Percentiles rank a stretch among this genome's conserved stretches.
Conservation (phyloP, 2,329 filamentous ascomycete genomes). For the Aspergillus arachidicola region DNA sequence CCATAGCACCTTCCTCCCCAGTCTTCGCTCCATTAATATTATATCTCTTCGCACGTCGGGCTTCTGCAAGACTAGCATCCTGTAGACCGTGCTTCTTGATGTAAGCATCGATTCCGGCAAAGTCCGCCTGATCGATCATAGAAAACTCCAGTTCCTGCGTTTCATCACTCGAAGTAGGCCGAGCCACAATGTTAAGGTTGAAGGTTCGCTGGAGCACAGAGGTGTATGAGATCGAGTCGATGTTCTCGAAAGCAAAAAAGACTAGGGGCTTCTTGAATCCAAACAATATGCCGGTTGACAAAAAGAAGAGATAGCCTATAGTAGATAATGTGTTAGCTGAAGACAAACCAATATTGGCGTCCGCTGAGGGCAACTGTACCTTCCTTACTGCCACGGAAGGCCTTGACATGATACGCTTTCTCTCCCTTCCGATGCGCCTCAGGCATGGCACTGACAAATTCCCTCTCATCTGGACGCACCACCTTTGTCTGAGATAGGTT, state of each 20-base stretch:
- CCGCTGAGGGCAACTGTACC: conserved; percentile 43
- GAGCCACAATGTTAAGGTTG: conserved; percentile 61
- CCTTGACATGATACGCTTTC: conserved; percentile 66
- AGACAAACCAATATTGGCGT: neutral
- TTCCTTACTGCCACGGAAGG: conserved; percentile 66
- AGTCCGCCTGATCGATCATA: conserved; percentile 68
- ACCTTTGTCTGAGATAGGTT: conserved; percentile 51
- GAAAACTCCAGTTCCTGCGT: conserved; percentile 63
- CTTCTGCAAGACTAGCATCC: conserved; percentile 64
- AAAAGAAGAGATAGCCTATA: conserved; percentile 64
- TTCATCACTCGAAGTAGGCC: conserved; percentile 40
- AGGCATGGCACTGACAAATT: conserved; percentile 62
- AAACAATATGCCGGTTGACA: conserved; percentile 63
- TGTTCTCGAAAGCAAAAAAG: conserved; percentile 62
- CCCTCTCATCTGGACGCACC: conserved; percentile 56
- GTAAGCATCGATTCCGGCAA: conserved; percentile 63
- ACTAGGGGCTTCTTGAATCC: conserved; percentile 67
- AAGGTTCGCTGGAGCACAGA: conserved; percentile 67
- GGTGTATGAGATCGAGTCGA: conserved; percentile 65
- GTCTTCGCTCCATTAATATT: conserved; percentile 50
- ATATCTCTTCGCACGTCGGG: conserved; percentile 61
- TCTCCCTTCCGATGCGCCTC: conserved; percentile 65
- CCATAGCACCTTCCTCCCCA: conserved; percentile 26
- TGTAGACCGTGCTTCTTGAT: conserved; percentile 63
- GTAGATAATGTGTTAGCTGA: neutral